Evolutionary conservation across 2,329 filamentous ascomycete genomes (phyloP), one percentile per base, ranked within the genome.

Genomic region (Paramyrothecium roridum): DNA sequence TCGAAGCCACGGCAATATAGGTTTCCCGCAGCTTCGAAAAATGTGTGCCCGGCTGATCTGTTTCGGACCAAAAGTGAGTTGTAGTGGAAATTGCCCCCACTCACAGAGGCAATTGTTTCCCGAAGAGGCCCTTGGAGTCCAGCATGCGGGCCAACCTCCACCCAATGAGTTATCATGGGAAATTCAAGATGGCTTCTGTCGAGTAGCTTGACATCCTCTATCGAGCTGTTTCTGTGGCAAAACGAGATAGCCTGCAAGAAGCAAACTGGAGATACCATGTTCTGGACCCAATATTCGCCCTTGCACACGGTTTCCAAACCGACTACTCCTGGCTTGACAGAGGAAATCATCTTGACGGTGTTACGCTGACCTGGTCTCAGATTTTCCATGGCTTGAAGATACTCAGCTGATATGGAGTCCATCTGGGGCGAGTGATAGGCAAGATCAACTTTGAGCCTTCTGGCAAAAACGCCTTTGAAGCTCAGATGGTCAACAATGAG

Each of bases 381-480:
- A n/a, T n/a, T n/a, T n/a, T n/a, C n/a, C n/a, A n/a, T n/a, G n/a
- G n/a, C n/a, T n/a, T n/a, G n/a, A n/a, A n/a, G n/a, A n/a, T 79
- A 79, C n/a, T 68, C 66, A 1, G 67, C 60, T 37, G 69, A 67
- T 3, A 77, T 66, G 1, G 67, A 54, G 19, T 62, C 62, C 76
- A 80, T 79, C 26, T 79, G 73, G 2, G 67, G 66, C 2, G 76
- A 79, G 56, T 80, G 77, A 47, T 80, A 80, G 1, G 76, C 75
- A 3, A 70, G 65, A 7, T 68, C 62, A 12, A 79, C 73, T 2
- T 68, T 59, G 8, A 79, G 65, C 1, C 71, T 54, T 4, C 69
- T 69, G 48, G 67, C 66, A 45, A 73, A 74, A 8, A 78, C 57
- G 0, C 57, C 63, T 37, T 62, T 67, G 0, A 54, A 53, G 13